Base-by-base conservation (phyloP, 257 asterid genomes). In the Apocynum venetum region DNA sequence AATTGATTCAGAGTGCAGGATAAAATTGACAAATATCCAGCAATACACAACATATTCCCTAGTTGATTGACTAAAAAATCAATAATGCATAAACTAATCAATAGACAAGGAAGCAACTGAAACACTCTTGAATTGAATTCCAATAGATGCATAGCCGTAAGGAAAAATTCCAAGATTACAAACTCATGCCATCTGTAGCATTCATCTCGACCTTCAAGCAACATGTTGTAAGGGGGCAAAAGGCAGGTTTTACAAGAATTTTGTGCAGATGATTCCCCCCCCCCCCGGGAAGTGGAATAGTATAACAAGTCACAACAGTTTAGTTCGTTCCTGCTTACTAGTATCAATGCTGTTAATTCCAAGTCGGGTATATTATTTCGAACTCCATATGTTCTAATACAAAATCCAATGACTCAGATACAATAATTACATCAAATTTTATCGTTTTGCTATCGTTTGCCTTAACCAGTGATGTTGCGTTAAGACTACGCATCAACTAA, bases 1-100 rank as follows among this genome's bases (percentile, higher is more conserved):
- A 35, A 43, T 69, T 48, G 53, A 41, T 78, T 40, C 53, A 72
- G 47, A 61, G 68, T 60, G 25, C 35, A 60, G 47, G 68, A 48
- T 17, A 35, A 8, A 72, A 35, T 56, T 44, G 35, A 19, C n/a
- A 46, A 13, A 38, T 57, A 43, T 5, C 47, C 10, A 47, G 20
- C 19, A 7, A 8, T 36, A 72, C n/a, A 25, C 36, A 1, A 51
- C 6, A 48, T 4, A 35, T 8, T 49, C 8, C 40, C 43, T 20
- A 15, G 20, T 36, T 31, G 14, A 17, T 31, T 52, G 31, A 53
- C 25, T 19, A 36, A 40, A 72, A 13, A 53, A 1, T 10, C 48
- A 41, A 65, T 40, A 49, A 10, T 17, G 2, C 40, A 38, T 36
- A 14, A 57, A 10, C 46, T n/a, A 12, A 35, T 19, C 19, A 46